phyloP scores from a whole-genome alignment of 2,329 filamentous ascomycete genomes.

The Dothidotthia symphoricarpi region DNA sequence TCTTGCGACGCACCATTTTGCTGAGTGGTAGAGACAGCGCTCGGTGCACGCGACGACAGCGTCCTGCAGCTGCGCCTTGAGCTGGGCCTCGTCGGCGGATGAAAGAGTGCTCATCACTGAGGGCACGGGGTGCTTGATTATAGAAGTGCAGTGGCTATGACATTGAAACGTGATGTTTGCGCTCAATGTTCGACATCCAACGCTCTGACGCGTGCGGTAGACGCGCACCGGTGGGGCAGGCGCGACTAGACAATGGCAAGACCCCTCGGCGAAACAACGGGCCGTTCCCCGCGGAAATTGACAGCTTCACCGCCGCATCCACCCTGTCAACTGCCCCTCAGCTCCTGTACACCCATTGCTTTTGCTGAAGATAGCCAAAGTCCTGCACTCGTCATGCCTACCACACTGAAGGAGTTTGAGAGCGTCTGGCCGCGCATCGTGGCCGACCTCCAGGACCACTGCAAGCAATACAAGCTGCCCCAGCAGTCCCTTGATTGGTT shows the following conservation, averaged over 20 bases:
- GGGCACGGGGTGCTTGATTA: too few species aligned
- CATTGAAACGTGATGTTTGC: too few species aligned
- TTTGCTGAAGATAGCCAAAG: neutral
- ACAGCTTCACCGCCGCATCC: constrained; percentile 17
- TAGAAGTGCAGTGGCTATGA: constrained; percentile 1
- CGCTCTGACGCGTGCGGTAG: constrained; percentile 4
- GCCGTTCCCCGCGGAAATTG: constrained; percentile 17
- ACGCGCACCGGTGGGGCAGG: constrained; percentile 22
- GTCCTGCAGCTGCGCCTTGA: constrained; percentile 74
- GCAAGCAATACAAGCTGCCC: constrained; percentile 78
- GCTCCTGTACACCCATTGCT: constrained; percentile 10
- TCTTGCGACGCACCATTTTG: constrained; percentile 72
- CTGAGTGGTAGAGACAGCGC: constrained; percentile 89
- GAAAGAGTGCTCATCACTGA: constrained; percentile 36
- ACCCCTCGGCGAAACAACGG: constrained; percentile 16
- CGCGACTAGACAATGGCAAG: constrained; percentile 12
- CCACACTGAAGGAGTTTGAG: constrained; percentile 84
- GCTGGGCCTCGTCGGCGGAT: constrained; percentile 52
- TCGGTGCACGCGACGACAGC: constrained; percentile 90
- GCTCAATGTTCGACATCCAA: too few species aligned
- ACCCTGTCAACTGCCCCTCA: constrained; percentile 8
- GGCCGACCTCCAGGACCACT: constrained; percentile 75
- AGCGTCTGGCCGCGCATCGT: constrained; percentile 82
- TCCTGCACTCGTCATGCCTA: constrained; percentile 55
- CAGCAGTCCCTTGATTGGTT: constrained; percentile 81